Base-by-base conservation (phyloP, 306 rosid genomes). In the Cucurbita argyrosperma region DNA sequence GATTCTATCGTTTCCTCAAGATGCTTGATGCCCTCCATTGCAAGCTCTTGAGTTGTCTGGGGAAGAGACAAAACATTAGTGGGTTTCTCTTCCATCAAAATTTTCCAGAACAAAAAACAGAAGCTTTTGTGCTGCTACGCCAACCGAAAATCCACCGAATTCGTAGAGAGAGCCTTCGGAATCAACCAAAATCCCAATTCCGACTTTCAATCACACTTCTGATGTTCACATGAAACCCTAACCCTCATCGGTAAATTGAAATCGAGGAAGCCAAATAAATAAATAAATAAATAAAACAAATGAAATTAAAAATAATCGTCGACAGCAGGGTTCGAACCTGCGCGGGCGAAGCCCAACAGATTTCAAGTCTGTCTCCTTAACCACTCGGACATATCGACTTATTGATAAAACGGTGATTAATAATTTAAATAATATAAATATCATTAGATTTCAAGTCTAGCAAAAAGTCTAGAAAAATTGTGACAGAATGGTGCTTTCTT, bases 1-100 rank as follows among this genome's bases (percentile, higher is more conserved):
- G 87, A 73, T 75, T 93, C 88, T 0, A 89, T 93, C 15, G 98
- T 93, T 78, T 89, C 96, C 78, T 89, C 92, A 5, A 95, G 82
- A 80, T 89, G 87, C 85, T 81, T 88, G 78, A 85, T 90, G 3
- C 97, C 99, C 71, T 95, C 96, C 72, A 87, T 77, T 8, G 99
- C 96, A 4, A 95, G 84, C 78, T 91, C 96, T 16, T 89, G 96
- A 18, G 95, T 88, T 42, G 87, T 83, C 83, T 80, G 90, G 12
- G 82, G 65, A 77, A 77, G 58, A 57, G 81, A 30, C 1, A 72
- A 39, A 54, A 79, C 81, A 66, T 62, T 84, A 26, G 61, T 62
- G 0, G 81, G 65, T 40, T 83, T 72, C 67, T 85, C 92, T 75
- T 89, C 96, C 99, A 85, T 94, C 19, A 26, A 7, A 1, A 2